Evolutionary conservation across 2,329 filamentous ascomycete species (phyloP), one percentile per base, ranked within the genome.

Genomic region (Diaporthe australafricana): DNA sequence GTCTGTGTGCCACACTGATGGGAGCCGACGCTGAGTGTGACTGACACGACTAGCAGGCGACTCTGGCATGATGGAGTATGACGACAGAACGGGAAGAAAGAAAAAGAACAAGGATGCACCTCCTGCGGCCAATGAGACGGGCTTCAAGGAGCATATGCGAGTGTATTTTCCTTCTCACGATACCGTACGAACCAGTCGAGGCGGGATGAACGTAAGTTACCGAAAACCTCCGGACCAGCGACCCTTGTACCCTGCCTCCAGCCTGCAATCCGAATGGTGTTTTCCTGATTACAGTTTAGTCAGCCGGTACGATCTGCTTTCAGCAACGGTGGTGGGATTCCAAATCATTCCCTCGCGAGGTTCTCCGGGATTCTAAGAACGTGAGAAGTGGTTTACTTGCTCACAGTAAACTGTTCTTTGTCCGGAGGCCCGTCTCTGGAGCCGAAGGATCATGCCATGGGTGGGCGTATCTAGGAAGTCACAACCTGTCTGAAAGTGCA

Each of bases 401-500:
- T 85, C 96, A 99, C 82, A 97, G 90, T 82, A 99, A 99, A 84
- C 85, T 94, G 75, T 83, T 91, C 69, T 84, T 89, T 66, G 88
- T 89, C 30, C 83, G 84, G 22, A 75, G 53, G 38, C 48, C 42
- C 7, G 22, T 27, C 60, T 73, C 35, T 68, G 62, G 45, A 11
- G 60, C 50, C 38, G 47, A 74, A 25, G 30, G 40, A 27, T 60
- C 78, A 66, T 70, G 74, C 17, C 69, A 40, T 71, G 90, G 91
- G 5, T 98, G 94, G 92, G 92, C 89, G 2, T 98, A 98, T 78
- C 83, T 98, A 47, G 96, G 96, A 20, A 97, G 94, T 77, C 94
- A 94, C 9, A 99, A 99, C 82, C 83, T 98, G 35, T 97, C 95
- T 0, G 95, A 98, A 81, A 95, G 93, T 79, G 96, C 96, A 38